Evolutionary conservation across 139 green algal genomes (phyloP), one percentile per base, ranked within the genome.

Genomic region (Desmodesmus armatus): DNA sequence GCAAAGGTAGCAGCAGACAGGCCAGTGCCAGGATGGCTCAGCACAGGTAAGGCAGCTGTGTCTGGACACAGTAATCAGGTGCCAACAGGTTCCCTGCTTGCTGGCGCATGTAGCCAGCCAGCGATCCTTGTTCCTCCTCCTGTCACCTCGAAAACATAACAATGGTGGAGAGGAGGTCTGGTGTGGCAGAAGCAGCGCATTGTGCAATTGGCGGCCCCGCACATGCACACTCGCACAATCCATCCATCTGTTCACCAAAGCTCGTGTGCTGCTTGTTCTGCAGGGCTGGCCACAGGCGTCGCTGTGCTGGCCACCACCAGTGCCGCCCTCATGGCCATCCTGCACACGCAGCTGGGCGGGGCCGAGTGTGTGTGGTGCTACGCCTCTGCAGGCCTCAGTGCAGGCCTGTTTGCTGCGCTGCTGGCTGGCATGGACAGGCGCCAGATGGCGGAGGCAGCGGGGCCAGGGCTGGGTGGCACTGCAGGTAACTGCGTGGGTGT

Each of bases 321-420:
- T 77, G 90, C 84, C 0, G 92, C 90, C 60, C 90, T 99, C 29
- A 91, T 98, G 87, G 94, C 90, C 65, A 79, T 98, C 3, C 85
- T 97, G 43, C 53, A 87, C 40, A 95, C 90, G 5, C 67, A 89
- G 39, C 94, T 99, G 58, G 65, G 63, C 21, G 95, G 91, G 13
- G 87, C 94, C 23, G 41, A 55, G 33, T 97, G 91, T 83, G 80
- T 87, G 31, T 96, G 91, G 90, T 98, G 94, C 90, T 87, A 94
- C 31, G 65, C 76, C 5, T 97, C 94, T 0, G 95, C 94, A 0
- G 80, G 33, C 23, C 88, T 98, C 29, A 95, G 90, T 29, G 80
- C 86, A 23, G 44, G 72, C 5, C 90, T 96, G 35, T 75, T 89
- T 0, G 78, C 39, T 5, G 3, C 58, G 0, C 51, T 91, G 3